Evolutionary conservation across 257 asterid species (phyloP).

Genomic region (Echium plantagineum): DNA sequence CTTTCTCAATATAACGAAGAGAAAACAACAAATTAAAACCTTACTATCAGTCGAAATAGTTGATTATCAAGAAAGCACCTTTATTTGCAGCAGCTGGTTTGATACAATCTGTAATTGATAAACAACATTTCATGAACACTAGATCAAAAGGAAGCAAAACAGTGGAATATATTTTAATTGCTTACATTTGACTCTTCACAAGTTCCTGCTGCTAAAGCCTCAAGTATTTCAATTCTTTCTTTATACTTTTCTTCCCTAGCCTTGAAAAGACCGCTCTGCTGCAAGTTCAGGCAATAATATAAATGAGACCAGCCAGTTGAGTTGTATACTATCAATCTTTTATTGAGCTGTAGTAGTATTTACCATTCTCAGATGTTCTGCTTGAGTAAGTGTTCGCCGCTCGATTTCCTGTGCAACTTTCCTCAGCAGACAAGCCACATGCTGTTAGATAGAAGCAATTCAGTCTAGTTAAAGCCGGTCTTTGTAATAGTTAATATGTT

Average conservation of each 20-base stretch:
- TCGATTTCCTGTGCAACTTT: slow-evolving; percentile 94
- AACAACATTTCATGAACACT: too few species aligned
- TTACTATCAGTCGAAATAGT: background rate
- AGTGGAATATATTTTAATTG: background rate
- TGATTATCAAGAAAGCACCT: slow-evolving; percentile 1
- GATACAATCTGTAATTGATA: background rate
- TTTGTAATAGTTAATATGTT: background rate
- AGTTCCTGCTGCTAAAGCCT: slow-evolving; percentile 76
- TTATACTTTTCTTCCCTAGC: slow-evolving; percentile 92
- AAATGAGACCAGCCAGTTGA: slow-evolving; percentile 5
- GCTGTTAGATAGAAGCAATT: slow-evolving; percentile 31
- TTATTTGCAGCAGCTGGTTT: background rate
- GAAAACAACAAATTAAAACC: background rate
- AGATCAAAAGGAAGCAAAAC: too few species aligned
- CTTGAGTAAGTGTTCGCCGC: slow-evolving; percentile 79
- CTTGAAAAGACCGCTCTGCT: slow-evolving; percentile 83
- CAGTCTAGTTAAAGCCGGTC: slow-evolving; percentile 8
- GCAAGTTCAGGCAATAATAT: slow-evolving; percentile 13
- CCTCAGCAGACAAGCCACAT: slow-evolving; percentile 81
- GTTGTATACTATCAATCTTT: background rate
- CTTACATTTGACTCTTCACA: slow-evolving; percentile 70
- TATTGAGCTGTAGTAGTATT: slow-evolving; percentile 1
- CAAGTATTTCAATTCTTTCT: slow-evolving; percentile 79
- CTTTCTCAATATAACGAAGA: background rate
- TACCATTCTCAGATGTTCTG: slow-evolving; percentile 79